Percentiles rank a stretch among this genome's conserved stretches.
Evolutionary conservation across 495 filamentous ascomycete species (phyloP).

Genomic region (Aspergillus nidulans): DNA sequence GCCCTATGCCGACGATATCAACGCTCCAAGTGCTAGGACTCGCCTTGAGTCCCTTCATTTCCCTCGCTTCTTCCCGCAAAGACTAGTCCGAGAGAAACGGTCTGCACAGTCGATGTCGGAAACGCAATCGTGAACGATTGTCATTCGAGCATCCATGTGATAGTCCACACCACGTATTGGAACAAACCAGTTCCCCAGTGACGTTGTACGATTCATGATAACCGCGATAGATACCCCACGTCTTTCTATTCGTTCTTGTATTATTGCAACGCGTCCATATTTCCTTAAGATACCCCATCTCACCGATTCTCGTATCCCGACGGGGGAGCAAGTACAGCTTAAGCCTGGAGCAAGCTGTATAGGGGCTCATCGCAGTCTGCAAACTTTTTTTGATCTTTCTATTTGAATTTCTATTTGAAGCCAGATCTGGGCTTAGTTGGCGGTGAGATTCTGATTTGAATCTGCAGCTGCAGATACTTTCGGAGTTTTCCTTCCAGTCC

Average conservation of each 20-base stretch:
- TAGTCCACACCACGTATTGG: not conserved
- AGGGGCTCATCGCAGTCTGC: not conserved
- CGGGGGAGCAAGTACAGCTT: not conserved
- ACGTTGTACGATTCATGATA: constrained; percentile 2
- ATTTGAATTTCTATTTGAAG: not conserved
- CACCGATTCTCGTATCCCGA: not conserved
- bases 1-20: constrained; percentile 37
- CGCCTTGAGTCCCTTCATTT: constrained; percentile 39
- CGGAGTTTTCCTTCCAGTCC: too few relatives aligned
- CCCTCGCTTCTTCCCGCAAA: constrained; percentile 30
- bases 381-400: too few relatives aligned
- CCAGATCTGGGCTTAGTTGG: not conserved
- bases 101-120: constrained; percentile 21
- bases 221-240: constrained; percentile 9
- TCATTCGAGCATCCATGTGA: not conserved
- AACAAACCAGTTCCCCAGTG: not conserved
- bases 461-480: not conserved
- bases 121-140: not conserved
- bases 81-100: constrained; percentile 26
- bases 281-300: not conserved
- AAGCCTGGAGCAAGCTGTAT: not conserved
- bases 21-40: constrained; percentile 37
- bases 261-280: not conserved
- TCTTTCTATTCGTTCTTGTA: not conserved
- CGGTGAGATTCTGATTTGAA: not conserved